Evolutionary conservation across 306 rosid genomes (phyloP).

Genomic region (Cotoneaster glaucophyllus): DNA sequence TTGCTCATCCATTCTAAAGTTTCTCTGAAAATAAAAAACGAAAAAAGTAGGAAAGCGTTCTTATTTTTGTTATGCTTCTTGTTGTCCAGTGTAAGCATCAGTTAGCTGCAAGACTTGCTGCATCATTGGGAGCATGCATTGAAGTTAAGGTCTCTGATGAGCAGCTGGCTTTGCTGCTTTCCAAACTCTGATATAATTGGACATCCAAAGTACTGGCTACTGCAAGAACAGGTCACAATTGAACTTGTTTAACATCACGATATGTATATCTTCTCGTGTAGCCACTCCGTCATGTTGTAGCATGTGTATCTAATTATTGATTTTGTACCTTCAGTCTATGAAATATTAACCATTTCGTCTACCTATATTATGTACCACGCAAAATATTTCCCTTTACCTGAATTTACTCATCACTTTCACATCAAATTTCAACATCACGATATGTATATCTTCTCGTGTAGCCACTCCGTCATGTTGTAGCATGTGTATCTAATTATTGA

Average conservation of each 20-base stretch:
- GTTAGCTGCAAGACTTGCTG: slow-evolving; percentile 77
- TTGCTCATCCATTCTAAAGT: no score
- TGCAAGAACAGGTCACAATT: neutral
- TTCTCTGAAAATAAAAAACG: neutral
- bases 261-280: neutral
- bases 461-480: neutral
- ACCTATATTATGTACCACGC: no score
- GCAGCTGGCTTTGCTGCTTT: slow-evolving; percentile 60
- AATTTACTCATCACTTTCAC: neutral
- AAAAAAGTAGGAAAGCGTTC: neutral
- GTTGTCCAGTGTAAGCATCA: slow-evolving; percentile 80
- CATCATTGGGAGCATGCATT: slow-evolving; percentile 54
- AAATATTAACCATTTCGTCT: no score
- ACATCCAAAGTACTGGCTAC: neutral
- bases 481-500: neutral
- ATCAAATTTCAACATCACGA: neutral
- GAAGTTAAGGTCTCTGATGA: slow-evolving; percentile 76
- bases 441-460: neutral
- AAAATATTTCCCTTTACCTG: neutral
- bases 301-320: neutral
- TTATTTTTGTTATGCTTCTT: neutral
- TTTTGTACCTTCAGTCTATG: no score
- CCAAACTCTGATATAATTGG: slow-evolving; percentile 29
- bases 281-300: neutral
- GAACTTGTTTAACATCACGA: neutral